Evolutionary conservation across 306 rosid species (phyloP).

Genomic region (Trifolium dubium): DNA sequence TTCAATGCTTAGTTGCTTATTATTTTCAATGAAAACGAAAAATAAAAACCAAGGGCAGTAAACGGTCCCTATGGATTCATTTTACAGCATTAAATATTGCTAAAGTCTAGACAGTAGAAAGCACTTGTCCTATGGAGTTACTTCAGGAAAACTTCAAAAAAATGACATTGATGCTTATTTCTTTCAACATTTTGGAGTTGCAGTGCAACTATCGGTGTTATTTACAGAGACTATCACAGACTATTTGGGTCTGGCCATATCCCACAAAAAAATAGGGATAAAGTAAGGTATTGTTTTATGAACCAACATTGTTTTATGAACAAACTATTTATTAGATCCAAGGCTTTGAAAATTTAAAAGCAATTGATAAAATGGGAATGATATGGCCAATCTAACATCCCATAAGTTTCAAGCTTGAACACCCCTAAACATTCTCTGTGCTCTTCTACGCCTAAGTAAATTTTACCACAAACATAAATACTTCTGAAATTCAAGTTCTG

Average conservation of each 20-base stretch:
- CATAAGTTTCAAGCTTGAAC: neutral
- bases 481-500: slow-evolving; percentile 1
- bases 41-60: neutral
- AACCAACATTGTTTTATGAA: neutral
- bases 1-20: neutral
- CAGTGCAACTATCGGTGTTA: neutral
- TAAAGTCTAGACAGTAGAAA: neutral
- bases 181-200: neutral
- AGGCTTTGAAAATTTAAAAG: slow-evolving; percentile 26
- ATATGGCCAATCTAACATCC: slow-evolving; percentile 10
- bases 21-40: neutral
- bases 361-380: slow-evolving; percentile 11
- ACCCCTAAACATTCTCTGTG: neutral
- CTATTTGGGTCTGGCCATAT: neutral
- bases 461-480: slow-evolving; percentile 14
- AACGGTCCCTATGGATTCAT: neutral
- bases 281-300: neutral
- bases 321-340: neutral
- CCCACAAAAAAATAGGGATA: neutral
- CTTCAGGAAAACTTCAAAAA: slow-evolving; percentile 1
- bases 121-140: neutral
- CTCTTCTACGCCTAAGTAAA: slow-evolving; percentile 1
- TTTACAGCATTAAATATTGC: neutral
- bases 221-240: neutral
- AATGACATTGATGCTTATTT: neutral